Evolutionary conservation across 2,329 filamentous ascomycete genomes (phyloP), one percentile per base, ranked within the genome.

Genomic region (Onygena corvina): DNA sequence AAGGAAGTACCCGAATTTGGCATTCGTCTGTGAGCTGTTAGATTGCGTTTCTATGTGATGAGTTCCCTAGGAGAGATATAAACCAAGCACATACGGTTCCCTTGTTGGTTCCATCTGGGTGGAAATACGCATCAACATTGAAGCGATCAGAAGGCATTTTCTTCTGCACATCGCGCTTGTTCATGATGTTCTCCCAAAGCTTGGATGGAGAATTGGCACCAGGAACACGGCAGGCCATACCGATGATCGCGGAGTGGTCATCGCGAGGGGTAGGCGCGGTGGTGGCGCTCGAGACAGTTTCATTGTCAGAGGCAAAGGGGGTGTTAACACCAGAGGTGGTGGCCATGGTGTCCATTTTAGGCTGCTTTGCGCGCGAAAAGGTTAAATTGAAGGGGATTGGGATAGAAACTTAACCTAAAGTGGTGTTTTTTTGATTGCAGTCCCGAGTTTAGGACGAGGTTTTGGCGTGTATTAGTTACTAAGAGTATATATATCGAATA

Each of bases 1-100:
- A 6, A 57, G 51, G 35, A 56, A 53, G 40, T 57, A 54, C 4
- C 52, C 51, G 9, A 46, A 52, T n/a, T 36, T 50, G 18, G 50
- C 38, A 42, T 50, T 52, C 30, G 40, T 52, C 50, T 51, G 27
- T 3, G 12, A 2, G n/a, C 21, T 18, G 5, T 29, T 21, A 29
- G 12, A 42, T 16, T 3, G 14, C 16, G 21, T 14, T 12, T 14
- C 12, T 4, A n/a, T n/a, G 8, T 9, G 21, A 4, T 5, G 7
- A 14, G 21, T 4, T 23, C n/a, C n/a, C 27, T 11, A 27, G 5
- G 16, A 25, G n/a, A n/a, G 36, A 36, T 12, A 30, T 11, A 20
- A n/a, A 8, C 25, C 4, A 29, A 47, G n/a, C n/a, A n/a, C 50
- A 33, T 49, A 48, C 50, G 3, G 46, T 52, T 31, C 54, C 54